Conservation (phyloP, 371 early-diverging fungal species). For the Capniomyces stellatus region DNA sequence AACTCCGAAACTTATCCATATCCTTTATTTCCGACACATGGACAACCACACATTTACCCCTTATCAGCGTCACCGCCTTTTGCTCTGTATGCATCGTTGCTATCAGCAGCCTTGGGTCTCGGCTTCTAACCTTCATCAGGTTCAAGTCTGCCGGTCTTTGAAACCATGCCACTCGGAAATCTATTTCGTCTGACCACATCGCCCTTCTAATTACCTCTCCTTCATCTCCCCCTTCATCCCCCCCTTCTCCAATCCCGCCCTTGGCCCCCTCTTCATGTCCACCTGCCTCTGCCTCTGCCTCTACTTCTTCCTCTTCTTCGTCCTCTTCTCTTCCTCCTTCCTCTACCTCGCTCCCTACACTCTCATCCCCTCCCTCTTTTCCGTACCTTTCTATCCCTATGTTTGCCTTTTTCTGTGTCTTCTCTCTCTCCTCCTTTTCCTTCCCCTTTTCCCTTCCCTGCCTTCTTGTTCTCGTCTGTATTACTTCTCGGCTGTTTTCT, state of each 20-base stretch:
- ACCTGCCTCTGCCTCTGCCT: neutral
- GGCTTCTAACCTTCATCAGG: constrained; percentile 31
- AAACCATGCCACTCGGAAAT: constrained; percentile 60
- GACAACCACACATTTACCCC: constrained; percentile 54
- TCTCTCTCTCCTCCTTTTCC: too few relatives aligned
- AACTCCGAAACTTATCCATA: constrained; percentile 8
- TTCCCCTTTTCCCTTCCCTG: too few relatives aligned
- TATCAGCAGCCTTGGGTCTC: constrained; percentile 53
- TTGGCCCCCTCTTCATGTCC: constrained; percentile 3
- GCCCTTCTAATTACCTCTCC: neutral
- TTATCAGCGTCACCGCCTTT: constrained; percentile 61
- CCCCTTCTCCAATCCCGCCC: constrained; percentile 8
- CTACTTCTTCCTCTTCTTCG: neutral
- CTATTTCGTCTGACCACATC: constrained; percentile 9
- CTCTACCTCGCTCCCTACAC: too few relatives aligned
- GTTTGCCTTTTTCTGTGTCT: too few relatives aligned
- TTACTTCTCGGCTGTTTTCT: too few relatives aligned
- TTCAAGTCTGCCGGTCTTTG: constrained; percentile 64
- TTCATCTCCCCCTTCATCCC: neutral
- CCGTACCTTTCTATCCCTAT: too few relatives aligned
- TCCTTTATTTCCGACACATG: constrained; percentile 46
- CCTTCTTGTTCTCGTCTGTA: too few relatives aligned
- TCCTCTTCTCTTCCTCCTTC: neutral
- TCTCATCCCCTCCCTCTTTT: too few relatives aligned
- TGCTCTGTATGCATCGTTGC: constrained; percentile 81